Conservation (phyloP, 768 basidiomycete genomes). For the Agrocybe pediades region DNA sequence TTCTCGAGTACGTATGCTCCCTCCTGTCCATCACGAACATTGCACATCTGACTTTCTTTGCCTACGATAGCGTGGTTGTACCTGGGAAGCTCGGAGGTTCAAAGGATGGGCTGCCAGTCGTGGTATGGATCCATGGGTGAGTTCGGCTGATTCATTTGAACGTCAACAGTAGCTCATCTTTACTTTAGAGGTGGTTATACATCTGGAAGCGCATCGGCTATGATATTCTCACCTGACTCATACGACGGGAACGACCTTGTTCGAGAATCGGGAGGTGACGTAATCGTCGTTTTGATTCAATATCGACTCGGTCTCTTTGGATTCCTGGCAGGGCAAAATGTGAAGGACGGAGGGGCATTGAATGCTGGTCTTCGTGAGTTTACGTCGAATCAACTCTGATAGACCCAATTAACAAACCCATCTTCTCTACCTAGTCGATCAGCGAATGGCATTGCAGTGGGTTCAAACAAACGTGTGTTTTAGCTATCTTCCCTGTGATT, state of each 20-base stretch:
- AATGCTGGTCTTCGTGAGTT: constrained; percentile 51
- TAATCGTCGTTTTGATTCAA: constrained; percentile 41
- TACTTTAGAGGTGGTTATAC: constrained; percentile 39
- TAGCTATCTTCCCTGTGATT: too few relatives aligned
- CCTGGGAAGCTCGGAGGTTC: constrained; percentile 29
- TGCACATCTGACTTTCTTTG: neutral
- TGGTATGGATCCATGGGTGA: constrained; percentile 48
- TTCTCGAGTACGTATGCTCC: constrained; percentile 32
- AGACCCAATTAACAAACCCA: neutral
- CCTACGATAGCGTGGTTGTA: constrained; percentile 31
- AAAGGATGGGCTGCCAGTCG: constrained; percentile 33
- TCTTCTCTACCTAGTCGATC: constrained; percentile 34
- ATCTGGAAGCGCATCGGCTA: constrained; percentile 25
- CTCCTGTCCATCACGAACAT: neutral
- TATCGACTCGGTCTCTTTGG: constrained; percentile 48
- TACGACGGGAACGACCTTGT: constrained; percentile 39
- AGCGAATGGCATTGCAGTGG: constrained; percentile 44
- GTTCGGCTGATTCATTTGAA: neutral
- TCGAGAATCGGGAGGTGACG: constrained; percentile 31
- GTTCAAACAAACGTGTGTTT: constrained; percentile 38
- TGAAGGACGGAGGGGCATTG: constrained; percentile 42
- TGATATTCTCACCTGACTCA: neutral
- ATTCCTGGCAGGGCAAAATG: constrained; percentile 43
- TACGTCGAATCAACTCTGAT: neutral
- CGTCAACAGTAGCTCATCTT: too few relatives aligned